phyloP scores from a whole-genome alignment of 139 green algal genomes.

The Medakamo hakoo region DNA sequence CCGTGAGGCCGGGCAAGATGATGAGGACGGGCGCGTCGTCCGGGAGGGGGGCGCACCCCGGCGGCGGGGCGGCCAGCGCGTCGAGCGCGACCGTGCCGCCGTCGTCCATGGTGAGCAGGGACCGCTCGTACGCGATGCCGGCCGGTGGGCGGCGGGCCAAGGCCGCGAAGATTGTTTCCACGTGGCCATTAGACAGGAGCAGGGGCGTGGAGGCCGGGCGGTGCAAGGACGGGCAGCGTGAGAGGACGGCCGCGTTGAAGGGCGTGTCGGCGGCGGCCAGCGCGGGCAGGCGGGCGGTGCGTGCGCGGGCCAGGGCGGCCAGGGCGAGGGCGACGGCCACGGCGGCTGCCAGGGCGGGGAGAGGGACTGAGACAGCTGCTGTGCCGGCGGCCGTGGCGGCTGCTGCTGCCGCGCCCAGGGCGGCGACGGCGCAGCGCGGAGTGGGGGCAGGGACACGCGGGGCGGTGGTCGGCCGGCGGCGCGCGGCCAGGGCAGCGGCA shows the following conservation, averaged over 20 bases:
- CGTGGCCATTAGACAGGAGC: conserved; percentile 36
- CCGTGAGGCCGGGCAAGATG: conserved; percentile 79
- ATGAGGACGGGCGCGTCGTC: conserved; percentile 60
- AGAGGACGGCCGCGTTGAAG: conserved; percentile 22
- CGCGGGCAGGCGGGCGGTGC: background rate
- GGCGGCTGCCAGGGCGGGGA: background rate
- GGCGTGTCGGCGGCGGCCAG: background rate
- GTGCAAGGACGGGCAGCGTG: conserved; percentile 14
- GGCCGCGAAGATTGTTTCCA: conserved; percentile 85
- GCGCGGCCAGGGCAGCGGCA: too few species aligned
- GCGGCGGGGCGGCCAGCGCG: conserved; percentile 15
- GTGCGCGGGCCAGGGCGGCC: background rate
- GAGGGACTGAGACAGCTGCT: background rate
- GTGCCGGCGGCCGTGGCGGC: too few species aligned
- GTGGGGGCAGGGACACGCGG: background rate
- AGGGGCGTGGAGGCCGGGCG: conserved; percentile 9
- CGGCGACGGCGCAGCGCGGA: background rate
- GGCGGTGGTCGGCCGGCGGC: too few species aligned
- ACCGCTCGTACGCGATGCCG: conserved; percentile 48
- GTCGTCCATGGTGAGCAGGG: conserved; percentile 54
- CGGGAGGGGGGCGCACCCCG: conserved; percentile 12
- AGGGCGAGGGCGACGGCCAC: background rate
- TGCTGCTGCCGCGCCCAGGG: too few species aligned
- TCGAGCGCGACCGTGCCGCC: conserved; percentile 75
- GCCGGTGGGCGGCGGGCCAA: conserved; percentile 34